Evolutionary conservation across 148 eudicot species (phyloP).

Genomic region (Vaccinium macrocarpon): DNA sequence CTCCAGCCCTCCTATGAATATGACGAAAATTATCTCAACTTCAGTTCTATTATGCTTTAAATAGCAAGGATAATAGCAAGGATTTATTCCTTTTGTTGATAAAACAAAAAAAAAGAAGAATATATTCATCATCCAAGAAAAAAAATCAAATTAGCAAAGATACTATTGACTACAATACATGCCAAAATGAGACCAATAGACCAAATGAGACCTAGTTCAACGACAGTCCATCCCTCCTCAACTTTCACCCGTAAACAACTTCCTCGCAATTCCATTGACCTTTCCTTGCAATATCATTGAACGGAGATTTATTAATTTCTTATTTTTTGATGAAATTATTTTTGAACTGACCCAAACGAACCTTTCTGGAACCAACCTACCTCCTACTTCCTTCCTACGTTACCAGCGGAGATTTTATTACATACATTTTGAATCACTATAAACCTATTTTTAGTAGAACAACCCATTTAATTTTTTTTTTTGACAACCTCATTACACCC

Average conservation of each 20-base stretch:
- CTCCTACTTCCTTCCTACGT: too few species aligned
- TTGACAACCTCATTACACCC: too few species aligned
- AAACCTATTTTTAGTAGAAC: too few species aligned
- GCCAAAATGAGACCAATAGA: not conserved
- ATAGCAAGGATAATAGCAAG: not conserved
- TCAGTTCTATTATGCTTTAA: not conserved
- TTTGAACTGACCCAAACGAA: too few species aligned
- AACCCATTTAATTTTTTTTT: too few species aligned
- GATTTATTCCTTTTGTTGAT: not conserved
- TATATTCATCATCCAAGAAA: not conserved
- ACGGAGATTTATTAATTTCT: too few species aligned
- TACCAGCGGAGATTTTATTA: too few species aligned
- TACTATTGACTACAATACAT: not conserved
- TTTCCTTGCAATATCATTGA: too few species aligned
- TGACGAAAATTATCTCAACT: not conserved
- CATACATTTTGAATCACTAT: too few species aligned
- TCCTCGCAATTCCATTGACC: too few species aligned
- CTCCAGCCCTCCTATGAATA: conserved; percentile 72
- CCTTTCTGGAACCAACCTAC: too few species aligned
- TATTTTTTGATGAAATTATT: too few species aligned
- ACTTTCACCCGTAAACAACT: not conserved
- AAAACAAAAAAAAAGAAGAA: not conserved
- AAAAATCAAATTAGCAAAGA: not conserved
- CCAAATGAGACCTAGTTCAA: not conserved
- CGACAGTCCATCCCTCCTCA: not conserved